Percentiles rank a stretch among this genome's conserved stretches.
Conservation (phyloP, 306 rosid species). For the Pachyrhizus erosus region DNA sequence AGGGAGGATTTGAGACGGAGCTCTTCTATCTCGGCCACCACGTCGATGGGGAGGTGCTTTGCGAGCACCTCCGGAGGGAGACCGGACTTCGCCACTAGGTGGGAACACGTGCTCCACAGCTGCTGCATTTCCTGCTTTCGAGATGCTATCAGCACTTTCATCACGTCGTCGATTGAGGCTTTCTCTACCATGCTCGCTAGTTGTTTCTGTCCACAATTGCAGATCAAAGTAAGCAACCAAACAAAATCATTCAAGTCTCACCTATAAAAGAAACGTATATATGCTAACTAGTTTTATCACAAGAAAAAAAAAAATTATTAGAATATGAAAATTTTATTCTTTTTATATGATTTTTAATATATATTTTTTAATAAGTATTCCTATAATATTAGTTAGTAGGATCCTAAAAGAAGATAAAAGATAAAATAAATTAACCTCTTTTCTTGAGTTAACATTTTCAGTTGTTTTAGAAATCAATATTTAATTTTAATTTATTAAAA, state of each 20-base stretch:
- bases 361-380: too few relatives aligned
- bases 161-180: slow-evolving; percentile 95
- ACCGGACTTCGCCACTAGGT: slow-evolving; percentile 91
- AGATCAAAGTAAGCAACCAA: background rate
- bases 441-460: too few relatives aligned
- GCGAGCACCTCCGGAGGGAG: slow-evolving; percentile 90
- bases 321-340: too few relatives aligned
- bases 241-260: background rate
- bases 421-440: too few relatives aligned
- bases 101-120: slow-evolving; percentile 96
- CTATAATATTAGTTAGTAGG: too few relatives aligned
- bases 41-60: slow-evolving; percentile 85
- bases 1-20: slow-evolving; percentile 89
- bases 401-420: too few relatives aligned
- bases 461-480: too few relatives aligned
- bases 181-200: slow-evolving; percentile 96
- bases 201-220: slow-evolving; percentile 66
- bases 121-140: slow-evolving; percentile 97
- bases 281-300: too few relatives aligned
- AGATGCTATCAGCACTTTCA: slow-evolving; percentile 91
- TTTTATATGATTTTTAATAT: too few relatives aligned
- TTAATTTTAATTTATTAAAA: too few relatives aligned
- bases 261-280: too few relatives aligned
- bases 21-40: slow-evolving; percentile 89
- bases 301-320: too few relatives aligned